Conservation (phyloP, 73 alveolate species). For the Paramecium biaurelia region DNA sequence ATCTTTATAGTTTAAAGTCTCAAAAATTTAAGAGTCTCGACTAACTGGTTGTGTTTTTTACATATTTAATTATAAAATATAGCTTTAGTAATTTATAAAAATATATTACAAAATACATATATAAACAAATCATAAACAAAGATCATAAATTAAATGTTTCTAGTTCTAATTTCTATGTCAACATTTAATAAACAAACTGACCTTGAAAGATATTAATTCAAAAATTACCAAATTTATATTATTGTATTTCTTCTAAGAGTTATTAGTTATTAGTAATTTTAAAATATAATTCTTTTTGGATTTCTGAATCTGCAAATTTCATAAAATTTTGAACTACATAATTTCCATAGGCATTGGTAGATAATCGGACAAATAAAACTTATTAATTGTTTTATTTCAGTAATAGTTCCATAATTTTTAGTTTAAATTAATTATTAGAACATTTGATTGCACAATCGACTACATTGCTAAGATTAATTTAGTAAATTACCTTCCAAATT, state of each 20-base stretch:
- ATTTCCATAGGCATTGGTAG: not conserved
- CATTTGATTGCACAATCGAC: conserved; percentile 73
- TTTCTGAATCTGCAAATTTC: not conserved
- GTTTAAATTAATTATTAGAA: conserved; percentile 58
- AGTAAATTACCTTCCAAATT: conserved; percentile 65
- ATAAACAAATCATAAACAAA: not conserved
- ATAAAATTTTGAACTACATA: not conserved
- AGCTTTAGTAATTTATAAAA: not conserved
- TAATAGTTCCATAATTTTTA: conserved; percentile 1
- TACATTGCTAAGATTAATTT: conserved; percentile 59
- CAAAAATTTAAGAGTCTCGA: not conserved
- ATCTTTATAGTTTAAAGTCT: not conserved
- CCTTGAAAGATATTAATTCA: not conserved
- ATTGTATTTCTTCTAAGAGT: not conserved
- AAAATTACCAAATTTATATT: not conserved
- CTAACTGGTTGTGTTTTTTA: not conserved
- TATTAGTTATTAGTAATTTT: not conserved
- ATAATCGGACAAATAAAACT: not conserved
- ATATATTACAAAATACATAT: not conserved
- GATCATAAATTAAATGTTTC: not conserved
- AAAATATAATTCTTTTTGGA: not conserved
- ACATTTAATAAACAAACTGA: not conserved
- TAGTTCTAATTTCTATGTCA: not conserved
- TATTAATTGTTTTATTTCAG: not conserved
- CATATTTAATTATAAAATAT: not conserved